Conservation (phyloP, 306 rosid species). For the Trifolium fragiferum region DNA sequence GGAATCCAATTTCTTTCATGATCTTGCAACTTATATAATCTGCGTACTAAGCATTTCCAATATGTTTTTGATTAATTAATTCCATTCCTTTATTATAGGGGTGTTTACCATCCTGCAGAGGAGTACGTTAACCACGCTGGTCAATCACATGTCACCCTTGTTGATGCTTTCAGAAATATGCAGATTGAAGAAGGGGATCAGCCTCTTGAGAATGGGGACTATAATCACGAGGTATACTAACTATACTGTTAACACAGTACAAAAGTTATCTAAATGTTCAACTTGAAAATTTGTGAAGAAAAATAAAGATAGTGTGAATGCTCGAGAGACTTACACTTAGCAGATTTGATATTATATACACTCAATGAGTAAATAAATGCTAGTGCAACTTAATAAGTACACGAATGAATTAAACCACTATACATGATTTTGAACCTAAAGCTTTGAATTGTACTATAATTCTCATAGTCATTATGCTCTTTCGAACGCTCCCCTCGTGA, state of each 20-base stretch:
- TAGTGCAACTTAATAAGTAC: neutral
- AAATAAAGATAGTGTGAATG: neutral
- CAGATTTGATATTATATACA: neutral
- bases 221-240: conserved; percentile 66
- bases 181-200: conserved; percentile 71
- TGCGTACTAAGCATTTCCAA: conserved; percentile 14
- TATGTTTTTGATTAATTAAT: conserved; percentile 35
- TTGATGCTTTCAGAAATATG: conserved; percentile 87
- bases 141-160: conserved; percentile 73
- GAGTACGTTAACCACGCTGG: conserved; percentile 67
- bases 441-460: neutral
- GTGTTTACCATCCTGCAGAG: conserved; percentile 70
- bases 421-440: neutral
- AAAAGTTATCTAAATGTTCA: conserved; percentile 9
- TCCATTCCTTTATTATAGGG: conserved; percentile 55
- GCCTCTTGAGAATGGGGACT: conserved; percentile 86
- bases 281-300: neutral
- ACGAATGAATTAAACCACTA: neutral
- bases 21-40: conserved; percentile 23
- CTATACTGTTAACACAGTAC: conserved; percentile 17
- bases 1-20: conserved; percentile 13
- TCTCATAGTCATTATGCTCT: neutral
- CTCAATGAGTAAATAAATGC: neutral
- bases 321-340: neutral
- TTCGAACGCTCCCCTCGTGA: neutral